Evolutionary conservation across 495 filamentous ascomycete genomes (phyloP), one percentile per base, ranked within the genome.

Genomic region (Friedmanniomyces endolithicus): DNA sequence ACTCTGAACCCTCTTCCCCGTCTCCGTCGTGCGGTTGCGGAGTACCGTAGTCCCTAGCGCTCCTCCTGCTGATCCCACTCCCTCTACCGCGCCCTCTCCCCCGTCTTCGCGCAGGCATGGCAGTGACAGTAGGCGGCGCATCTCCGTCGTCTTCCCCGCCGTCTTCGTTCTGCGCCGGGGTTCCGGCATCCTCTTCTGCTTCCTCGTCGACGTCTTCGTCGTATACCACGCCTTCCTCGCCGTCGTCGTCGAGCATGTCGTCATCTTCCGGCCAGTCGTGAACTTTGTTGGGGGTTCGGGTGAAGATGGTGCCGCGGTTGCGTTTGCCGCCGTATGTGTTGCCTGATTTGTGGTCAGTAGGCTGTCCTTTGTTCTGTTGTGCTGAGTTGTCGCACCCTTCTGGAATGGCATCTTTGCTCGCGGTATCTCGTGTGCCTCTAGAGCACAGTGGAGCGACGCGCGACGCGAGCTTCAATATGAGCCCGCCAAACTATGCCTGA

Each of bases 1-100:
- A 60, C 65, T 78, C 65, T 22, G 47, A 53, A 12, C 24, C 55
- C 11, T 62, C 59, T 1, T 58, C 52, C 14, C 33, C 56, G 27
- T 50, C 57, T 8, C 17, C 27, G 6, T 61, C 59, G 6, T 7
- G 46, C 19, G 53, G 58, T 22, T 52, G 53, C 19, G 55, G 55
- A n/a, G 48, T 58, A 2, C 48, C 55, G 19, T 53, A 58, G 20
- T 58, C 55, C 8, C 52, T 23, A 11, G 43, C 44, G 23, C 29
- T 56, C 19, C 46, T 25, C 41, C 58, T 14, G 9, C 20, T 23
- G 24, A 29, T 20, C 2, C 33, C 49, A 11, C 49, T 11, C n/a
- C n/a, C n/a, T 14, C 58, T 50, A 8, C 45, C 55, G 45, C 56
- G 29, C 40, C 20, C 50, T 31, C 55, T 52, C 22, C 33, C 50